Evolutionary conservation across 345 rosid species (phyloP), one percentile per base, ranked within the genome.

Genomic region (Eucalyptus lansdowneana): DNA sequence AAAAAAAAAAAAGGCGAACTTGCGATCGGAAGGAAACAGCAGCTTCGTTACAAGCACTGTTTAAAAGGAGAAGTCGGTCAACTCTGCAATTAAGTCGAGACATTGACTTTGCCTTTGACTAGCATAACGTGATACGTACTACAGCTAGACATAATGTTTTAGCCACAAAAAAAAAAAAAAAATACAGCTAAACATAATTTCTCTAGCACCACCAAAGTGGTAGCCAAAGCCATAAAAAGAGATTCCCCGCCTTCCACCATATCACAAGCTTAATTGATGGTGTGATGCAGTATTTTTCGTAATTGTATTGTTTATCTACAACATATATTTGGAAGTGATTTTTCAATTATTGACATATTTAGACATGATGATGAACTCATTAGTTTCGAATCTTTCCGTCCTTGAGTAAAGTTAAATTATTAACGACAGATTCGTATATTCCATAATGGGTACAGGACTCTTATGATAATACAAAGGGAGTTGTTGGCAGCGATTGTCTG

Each of bases 81-180:
- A 89, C 90, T 37, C 86, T 76, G 88, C 53, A 58, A 87, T 62
- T 4, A 31, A 86, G 91, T 76, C 86, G 87, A 89, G 86, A 27
- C 27, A 50, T 53, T 88, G 89, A 88, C 89, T 53, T 34, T 44
- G 47, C 17, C 69, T 21, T 11, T 6, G 44, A 76, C 85, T 40
- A 21, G 85, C 11, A 76, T 6, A 76, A 40, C 85, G 47, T 22
- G 85, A 40, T 21, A 3, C 24, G 12, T 11, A 21, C 47, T 3
- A 11, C 47, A 76, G 29, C 47, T 13, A 29, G 4, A 21, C 47
- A 6, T 21, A 21, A 40, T 76, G 25, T 53, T 53, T 53, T 21
- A 53, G 58, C 58, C 24, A 19, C n/a, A n/a, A n/a, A 42, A 9
- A 8, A 19, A 53, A 53, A 8, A 4, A 19, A 7, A 19, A 53